Conservation (phyloP, 75 land plant species). For the Cunninghamia lanceolata region DNA sequence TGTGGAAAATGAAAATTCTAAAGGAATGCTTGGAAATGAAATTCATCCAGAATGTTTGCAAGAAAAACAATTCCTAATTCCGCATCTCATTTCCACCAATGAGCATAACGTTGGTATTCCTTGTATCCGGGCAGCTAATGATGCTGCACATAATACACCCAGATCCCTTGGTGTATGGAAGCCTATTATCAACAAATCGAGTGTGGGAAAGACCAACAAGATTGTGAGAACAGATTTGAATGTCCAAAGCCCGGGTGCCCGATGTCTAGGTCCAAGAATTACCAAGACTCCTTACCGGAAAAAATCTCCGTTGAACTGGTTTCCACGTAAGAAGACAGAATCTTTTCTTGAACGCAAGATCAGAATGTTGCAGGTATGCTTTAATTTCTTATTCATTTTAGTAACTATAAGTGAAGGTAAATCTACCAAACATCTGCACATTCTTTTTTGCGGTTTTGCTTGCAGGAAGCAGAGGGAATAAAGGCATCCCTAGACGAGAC, state of each 20-base stretch:
- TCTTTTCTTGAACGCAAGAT: conserved; percentile 44
- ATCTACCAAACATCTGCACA: neutral
- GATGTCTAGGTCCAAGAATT: neutral
- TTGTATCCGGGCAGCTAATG: neutral
- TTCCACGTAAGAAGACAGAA: conserved; percentile 37
- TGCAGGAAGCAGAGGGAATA: conserved; percentile 32
- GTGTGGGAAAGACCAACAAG: conserved; percentile 8
- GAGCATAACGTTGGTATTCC: neutral
- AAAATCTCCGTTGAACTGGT: conserved; percentile 32
- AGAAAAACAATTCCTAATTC: conserved; percentile 1
- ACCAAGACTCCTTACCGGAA: conserved; percentile 12
- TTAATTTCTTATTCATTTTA: neutral
- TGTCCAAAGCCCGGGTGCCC: neutral
- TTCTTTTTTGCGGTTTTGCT: neutral
- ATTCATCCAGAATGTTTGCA: neutral
- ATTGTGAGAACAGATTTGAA: neutral
- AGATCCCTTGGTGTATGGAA: conserved; percentile 5
- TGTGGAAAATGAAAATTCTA: neutral
- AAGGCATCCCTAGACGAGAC: conserved; percentile 29
- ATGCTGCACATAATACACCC: neutral
- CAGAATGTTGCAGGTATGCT: conserved; percentile 36
- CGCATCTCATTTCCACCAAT: neutral
- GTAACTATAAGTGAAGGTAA: neutral
- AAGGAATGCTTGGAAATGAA: neutral
- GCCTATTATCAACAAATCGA: conserved; percentile 4